phyloP scores from a whole-genome alignment of 352 stramenopile genomes.

The Phytophthora multivora region DNA sequence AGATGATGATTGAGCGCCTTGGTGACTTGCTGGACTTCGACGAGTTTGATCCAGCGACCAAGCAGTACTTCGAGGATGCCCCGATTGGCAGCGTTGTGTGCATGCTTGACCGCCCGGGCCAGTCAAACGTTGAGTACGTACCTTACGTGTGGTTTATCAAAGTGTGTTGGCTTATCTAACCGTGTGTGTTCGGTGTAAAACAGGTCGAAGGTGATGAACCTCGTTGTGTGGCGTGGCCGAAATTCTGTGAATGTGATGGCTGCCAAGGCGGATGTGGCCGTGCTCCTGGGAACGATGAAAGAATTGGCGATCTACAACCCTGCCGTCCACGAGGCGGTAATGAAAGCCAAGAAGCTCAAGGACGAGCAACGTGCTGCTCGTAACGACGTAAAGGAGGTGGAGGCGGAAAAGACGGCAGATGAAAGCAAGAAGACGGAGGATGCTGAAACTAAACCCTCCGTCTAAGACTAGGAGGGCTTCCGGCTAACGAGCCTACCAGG shows the following conservation, averaged over 20 bases:
- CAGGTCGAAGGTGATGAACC: slow-evolving; percentile 83
- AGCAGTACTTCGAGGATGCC: slow-evolving; percentile 55
- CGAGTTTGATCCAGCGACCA: slow-evolving; percentile 67
- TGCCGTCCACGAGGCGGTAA: slow-evolving; percentile 45
- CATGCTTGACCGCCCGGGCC: slow-evolving; percentile 61
- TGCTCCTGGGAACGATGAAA: slow-evolving; percentile 85
- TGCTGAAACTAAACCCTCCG: slow-evolving; percentile 9
- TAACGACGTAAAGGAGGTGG: slow-evolving; percentile 35
- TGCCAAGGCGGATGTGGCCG: slow-evolving; percentile 77
- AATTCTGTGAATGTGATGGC: slow-evolving; percentile 90
- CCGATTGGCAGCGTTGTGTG: slow-evolving; percentile 83
- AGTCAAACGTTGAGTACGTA: slow-evolving; percentile 75
- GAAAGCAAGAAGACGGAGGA: slow-evolving; percentile 12
- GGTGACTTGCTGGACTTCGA: slow-evolving; percentile 86
- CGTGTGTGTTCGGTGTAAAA: slow-evolving; percentile 9
- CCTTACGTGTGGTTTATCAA: neutral
- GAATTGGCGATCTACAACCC: slow-evolving; percentile 79
- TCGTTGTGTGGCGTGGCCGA: slow-evolving; percentile 85
- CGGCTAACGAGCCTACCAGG: too few species aligned
- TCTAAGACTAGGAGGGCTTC: slow-evolving; percentile 14
- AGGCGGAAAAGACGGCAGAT: slow-evolving; percentile 4
- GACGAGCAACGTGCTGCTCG: slow-evolving; percentile 49
- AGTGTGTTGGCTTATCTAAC: slow-evolving; percentile 11
- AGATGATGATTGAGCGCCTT: slow-evolving; percentile 86
- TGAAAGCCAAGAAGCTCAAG: slow-evolving; percentile 53